phyloP scores from a whole-genome alignment of 805 yeast species.

The Kodamaea sagamina region DNA sequence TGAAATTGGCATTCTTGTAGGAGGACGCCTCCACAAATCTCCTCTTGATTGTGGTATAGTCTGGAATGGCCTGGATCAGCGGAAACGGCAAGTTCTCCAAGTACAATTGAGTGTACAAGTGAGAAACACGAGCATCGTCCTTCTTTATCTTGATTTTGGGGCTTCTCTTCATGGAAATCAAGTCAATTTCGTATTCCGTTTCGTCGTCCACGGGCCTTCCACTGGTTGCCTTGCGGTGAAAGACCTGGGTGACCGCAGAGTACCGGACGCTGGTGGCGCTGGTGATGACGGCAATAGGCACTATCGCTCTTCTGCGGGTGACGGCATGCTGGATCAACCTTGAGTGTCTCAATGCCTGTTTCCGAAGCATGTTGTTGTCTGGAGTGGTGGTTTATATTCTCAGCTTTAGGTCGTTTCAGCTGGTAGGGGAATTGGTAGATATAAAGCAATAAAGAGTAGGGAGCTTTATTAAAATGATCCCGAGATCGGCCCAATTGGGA shows the following conservation, averaged over 20 bases:
- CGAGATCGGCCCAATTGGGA: background rate
- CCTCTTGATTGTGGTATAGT: conserved; percentile 5
- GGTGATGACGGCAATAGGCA: background rate
- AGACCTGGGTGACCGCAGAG: background rate
- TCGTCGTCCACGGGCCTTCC: conserved; percentile 4
- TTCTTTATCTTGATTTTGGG: conserved; percentile 4
- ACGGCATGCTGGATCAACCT: conserved; percentile 4
- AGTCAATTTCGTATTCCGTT: conserved; percentile 16
- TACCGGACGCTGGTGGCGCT: background rate
- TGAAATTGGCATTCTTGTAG: conserved; percentile 3
- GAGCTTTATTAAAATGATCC: conserved; percentile 5
- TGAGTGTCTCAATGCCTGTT: conserved; percentile 9
- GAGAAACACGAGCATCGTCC: background rate
- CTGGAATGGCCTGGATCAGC: background rate
- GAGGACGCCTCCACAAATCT: conserved; percentile 2
- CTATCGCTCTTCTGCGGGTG: conserved; percentile 1
- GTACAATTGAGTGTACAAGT: conserved; percentile 3
- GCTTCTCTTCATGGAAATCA: conserved; percentile 14
- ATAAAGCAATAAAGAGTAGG: conserved; percentile 1
- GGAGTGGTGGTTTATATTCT: conserved; percentile 3
- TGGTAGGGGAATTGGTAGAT: background rate
- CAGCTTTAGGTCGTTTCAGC: background rate
- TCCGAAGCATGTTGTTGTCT: conserved; percentile 6
- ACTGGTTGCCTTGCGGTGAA: conserved; percentile 3
- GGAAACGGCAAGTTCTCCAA: conserved; percentile 8